Evolutionary conservation across 164 flowering plant species (phyloP).

Genomic region (Berberis thunbergii): DNA sequence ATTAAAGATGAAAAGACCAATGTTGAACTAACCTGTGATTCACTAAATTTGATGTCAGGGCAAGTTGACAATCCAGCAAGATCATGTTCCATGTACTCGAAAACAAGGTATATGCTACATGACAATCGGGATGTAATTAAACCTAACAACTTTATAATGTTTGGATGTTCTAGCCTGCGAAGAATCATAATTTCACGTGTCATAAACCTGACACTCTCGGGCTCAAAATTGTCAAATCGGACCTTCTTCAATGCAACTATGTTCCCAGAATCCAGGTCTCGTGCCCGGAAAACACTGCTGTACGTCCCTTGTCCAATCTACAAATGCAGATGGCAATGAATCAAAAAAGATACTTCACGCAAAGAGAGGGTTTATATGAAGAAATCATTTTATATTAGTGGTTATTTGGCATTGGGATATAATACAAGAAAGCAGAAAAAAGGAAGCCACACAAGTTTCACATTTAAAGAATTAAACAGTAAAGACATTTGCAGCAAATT

Average conservation of each 20-base stretch:
- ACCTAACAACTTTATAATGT: slow-evolving; percentile 78
- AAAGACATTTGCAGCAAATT: no score
- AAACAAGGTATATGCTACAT: slow-evolving; percentile 77
- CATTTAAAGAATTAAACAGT: no score
- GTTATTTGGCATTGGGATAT: no score
- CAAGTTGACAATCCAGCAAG: slow-evolving; percentile 66
- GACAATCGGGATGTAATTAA: slow-evolving; percentile 70
- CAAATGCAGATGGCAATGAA: slow-evolving; percentile 9
- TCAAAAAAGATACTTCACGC: slow-evolving; percentile 5
- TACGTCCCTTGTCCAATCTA: slow-evolving; percentile 98
- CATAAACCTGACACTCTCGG: slow-evolving; percentile 93
- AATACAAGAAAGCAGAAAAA: no score
- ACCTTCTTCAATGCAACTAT: slow-evolving; percentile 84
- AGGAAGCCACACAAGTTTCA: no score
- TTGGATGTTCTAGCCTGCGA: slow-evolving; percentile 83
- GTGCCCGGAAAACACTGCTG: slow-evolving; percentile 81
- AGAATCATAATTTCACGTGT: slow-evolving; percentile 84
- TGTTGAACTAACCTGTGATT: slow-evolving; percentile 58
- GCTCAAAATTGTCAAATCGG: slow-evolving; percentile 75
- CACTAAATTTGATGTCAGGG: slow-evolving; percentile 71
- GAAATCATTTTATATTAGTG: no score
- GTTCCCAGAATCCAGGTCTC: slow-evolving; percentile 58
- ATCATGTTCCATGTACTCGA: slow-evolving; percentile 98
- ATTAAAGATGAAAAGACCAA: not conserved
- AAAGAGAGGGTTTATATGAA: not conserved